phyloP scores from a whole-genome alignment of 352 stramenopile genomes.

The Plasmopara viticola region DNA sequence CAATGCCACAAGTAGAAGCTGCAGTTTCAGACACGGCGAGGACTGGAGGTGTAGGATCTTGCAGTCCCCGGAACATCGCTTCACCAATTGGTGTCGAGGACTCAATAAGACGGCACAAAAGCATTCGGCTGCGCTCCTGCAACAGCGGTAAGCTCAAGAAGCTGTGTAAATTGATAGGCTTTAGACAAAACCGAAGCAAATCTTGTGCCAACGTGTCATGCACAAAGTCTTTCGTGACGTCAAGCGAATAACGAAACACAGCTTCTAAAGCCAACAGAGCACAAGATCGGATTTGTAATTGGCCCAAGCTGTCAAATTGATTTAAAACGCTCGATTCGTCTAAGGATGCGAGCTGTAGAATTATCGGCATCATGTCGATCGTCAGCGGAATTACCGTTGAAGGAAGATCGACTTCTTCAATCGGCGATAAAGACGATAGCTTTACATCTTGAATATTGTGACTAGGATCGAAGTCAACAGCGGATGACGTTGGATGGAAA shows the following conservation, averaged over 20 bases:
- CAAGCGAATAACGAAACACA: conserved; percentile 52
- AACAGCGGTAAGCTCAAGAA: conserved; percentile 74
- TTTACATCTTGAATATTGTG: conserved; percentile 84
- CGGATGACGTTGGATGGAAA: conserved; percentile 54
- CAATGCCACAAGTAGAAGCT: conserved; percentile 1
- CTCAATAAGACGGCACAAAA: conserved; percentile 80
- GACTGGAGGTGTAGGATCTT: conserved; percentile 43
- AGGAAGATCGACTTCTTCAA: conserved; percentile 72
- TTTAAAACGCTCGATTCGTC: conserved; percentile 59
- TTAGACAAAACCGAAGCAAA: conserved; percentile 54
- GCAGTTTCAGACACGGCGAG: conserved; percentile 14
- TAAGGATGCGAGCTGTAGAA: conserved; percentile 72
- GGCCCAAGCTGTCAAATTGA: conserved; percentile 74
- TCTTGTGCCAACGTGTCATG: conserved; percentile 37
- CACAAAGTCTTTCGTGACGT: conserved; percentile 34
- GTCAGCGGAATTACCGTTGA: conserved; percentile 42
- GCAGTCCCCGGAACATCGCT: conserved; percentile 70
- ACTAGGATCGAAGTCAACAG: conserved; percentile 57
- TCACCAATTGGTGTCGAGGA: conserved; percentile 68
- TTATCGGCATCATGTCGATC: conserved; percentile 76
- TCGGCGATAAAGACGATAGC: conserved; percentile 53
- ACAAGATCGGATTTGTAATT: conserved; percentile 80
- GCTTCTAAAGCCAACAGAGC: conserved; percentile 73
- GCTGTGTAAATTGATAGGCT: conserved; percentile 52
- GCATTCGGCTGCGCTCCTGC: conserved; percentile 78